Evolutionary conservation across 2,329 filamentous ascomycete genomes (phyloP), one percentile per base, ranked within the genome.

Genomic region (Aspergillus sp.): DNA sequence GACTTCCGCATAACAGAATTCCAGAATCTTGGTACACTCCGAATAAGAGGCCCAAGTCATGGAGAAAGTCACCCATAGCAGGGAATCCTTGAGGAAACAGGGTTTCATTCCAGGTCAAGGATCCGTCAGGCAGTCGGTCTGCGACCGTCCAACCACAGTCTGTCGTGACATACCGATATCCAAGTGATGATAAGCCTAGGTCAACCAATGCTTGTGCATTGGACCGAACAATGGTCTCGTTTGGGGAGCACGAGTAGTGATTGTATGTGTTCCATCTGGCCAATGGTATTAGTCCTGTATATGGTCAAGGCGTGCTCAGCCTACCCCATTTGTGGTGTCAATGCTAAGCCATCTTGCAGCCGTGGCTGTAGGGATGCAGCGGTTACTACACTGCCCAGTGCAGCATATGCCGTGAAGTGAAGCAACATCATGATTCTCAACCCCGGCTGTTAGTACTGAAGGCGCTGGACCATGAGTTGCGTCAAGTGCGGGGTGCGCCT

Each of bases 231-330:
- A 82, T 81, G 0, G 70, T 70, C 63, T 85, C 80, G 42, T 74
- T 81, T 0, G 81, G 81, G 1, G 71, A 71, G 67, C 84, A 86
- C 53, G 73, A 76, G 69, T 84, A 85, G 42, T 81, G 75, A 57
- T 88, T 88, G 64, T 87, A 87, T 2, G 80, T 82, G 62, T 87
- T 87, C 84, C 84, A 87, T 11, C 84, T 62, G 69, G 62, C 0
- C 13, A 32, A 47, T 59, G 10, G 52, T 39, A 30, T 52, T 4
- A 8, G 17, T 39, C 8, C 32, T 17, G 8, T 21, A 23, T 10
- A 25, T 15, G 8, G 19, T 51, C 8, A 5, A 15, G 21, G 38
- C 8, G 13, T 30, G 21, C 17, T 3, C 15, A 2, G 57, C 61
- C 10, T 63, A 73, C 70, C 70, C 71, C 71, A 73, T 73, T 7